Conservation (phyloP, 225 moss, liverwort and hornwort genomes). For the Polytrichum commune region DNA sequence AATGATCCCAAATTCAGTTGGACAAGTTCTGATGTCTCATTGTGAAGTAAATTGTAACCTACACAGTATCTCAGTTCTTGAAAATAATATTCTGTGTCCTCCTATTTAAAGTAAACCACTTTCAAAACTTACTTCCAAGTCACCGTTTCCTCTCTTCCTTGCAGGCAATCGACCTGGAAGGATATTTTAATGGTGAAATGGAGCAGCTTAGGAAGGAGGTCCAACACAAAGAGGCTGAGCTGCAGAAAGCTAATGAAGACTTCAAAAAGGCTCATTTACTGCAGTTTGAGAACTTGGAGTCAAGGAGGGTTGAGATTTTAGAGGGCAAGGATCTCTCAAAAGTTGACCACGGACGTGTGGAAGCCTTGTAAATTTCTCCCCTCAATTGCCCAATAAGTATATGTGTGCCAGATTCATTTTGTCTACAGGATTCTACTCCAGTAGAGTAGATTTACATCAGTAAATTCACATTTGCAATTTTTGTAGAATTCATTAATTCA, state of each 20-base stretch:
- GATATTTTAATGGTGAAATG: constrained; percentile 32
- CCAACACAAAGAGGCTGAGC: constrained; percentile 32
- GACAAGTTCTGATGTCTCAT: no score
- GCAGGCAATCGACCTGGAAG: constrained; percentile 47
- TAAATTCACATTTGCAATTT: neutral
- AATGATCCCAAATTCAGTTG: no score
- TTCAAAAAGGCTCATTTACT: constrained; percentile 37
- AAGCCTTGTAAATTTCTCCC: constrained; percentile 26
- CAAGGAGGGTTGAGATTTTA: constrained; percentile 33
- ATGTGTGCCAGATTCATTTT: no score
- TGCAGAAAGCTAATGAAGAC: constrained; percentile 33
- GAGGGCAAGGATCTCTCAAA: constrained; percentile 24
- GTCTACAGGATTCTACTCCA: no score
- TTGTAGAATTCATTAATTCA: no score
- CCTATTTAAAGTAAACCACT: no score
- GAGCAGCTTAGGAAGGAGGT: constrained; percentile 35
- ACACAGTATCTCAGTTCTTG: no score
- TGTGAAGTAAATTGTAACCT: no score
- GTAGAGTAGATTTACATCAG: no score
- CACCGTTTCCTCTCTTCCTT: neutral
- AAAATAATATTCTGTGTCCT: no score
- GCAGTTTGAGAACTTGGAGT: constrained; percentile 38
- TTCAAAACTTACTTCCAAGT: neutral
- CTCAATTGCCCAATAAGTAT: neutral
- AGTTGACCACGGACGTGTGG: constrained; percentile 39